Evolutionary conservation across 352 stramenopile genomes (phyloP).

Genomic region (Phytophthora sp.): DNA sequence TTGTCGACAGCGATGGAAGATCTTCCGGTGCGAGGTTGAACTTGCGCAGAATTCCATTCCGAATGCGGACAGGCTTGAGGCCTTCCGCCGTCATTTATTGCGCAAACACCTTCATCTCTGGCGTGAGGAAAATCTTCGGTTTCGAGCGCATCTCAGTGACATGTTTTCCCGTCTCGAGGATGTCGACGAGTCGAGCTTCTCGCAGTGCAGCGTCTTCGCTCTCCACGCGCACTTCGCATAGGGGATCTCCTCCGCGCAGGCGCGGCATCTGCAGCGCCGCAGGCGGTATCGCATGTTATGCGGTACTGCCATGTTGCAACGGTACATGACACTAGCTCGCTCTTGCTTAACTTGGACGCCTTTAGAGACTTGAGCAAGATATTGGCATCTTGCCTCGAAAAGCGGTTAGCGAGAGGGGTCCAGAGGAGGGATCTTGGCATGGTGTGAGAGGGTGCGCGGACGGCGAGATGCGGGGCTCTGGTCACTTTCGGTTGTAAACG

Average conservation of each 20-base stretch:
- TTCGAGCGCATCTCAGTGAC: not conserved
- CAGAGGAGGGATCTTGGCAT: constrained; percentile 2
- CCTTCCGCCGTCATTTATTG: not conserved
- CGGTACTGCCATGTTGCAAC: not conserved
- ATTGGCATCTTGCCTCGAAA: not conserved
- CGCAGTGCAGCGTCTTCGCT: not conserved
- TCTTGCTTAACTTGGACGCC: constrained; percentile 6
- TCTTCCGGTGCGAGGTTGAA: not conserved
- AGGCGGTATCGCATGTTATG: constrained; percentile 7
- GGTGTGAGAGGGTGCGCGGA: no score
- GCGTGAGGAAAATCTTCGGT: not conserved
- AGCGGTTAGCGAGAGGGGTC: constrained; percentile 1
- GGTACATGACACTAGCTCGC: not conserved
- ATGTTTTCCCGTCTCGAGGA: constrained; percentile 1
- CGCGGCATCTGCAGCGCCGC: not conserved
- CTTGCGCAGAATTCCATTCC: no score
- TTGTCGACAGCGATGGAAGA: not conserved
- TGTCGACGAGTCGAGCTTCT: not conserved
- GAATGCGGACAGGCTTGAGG: constrained; percentile 3
- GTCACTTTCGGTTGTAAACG: no score
- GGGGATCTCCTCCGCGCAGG: not conserved
- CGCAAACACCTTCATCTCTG: not conserved
- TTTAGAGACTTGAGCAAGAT: not conserved
- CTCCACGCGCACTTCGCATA: constrained; percentile 1
- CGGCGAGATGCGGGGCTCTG: no score